Evolutionary conservation across 2,329 filamentous ascomycete genomes (phyloP).

Genomic region (Curvularia sp.): DNA sequence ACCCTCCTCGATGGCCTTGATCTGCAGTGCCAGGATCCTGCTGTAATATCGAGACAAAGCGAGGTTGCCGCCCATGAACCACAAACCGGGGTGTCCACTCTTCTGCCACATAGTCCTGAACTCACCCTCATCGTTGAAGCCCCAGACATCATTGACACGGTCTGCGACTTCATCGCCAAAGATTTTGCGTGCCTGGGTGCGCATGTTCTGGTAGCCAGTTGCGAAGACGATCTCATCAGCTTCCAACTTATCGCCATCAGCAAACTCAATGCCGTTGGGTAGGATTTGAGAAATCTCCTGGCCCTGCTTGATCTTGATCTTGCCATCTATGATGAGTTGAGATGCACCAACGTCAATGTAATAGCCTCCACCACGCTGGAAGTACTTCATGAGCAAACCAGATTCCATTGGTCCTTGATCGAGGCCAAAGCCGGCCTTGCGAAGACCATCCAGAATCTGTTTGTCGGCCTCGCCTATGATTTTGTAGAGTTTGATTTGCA

Average conservation of each 20-base stretch:
- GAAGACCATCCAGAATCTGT: constrained; percentile 52
- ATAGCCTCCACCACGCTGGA: constrained; percentile 55
- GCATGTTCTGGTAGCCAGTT: constrained; percentile 57
- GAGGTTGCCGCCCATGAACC: constrained; percentile 56
- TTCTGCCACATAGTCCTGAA: constrained; percentile 52
- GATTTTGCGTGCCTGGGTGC: constrained; percentile 47
- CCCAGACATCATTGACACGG: constrained; percentile 55
- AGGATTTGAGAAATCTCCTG: constrained; percentile 48
- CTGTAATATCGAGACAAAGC: constrained; percentile 57
- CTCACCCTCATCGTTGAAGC: constrained; percentile 57
- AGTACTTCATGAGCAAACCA: constrained; percentile 50
- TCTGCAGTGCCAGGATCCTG: constrained; percentile 56
- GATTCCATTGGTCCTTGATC: constrained; percentile 41
- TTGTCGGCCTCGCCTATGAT: constrained; percentile 43
- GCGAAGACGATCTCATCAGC: constrained; percentile 58
- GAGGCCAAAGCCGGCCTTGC: constrained; percentile 52
- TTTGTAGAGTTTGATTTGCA: constrained; percentile 36
- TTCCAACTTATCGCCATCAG: constrained; percentile 52
- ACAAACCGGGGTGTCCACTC: constrained; percentile 49
- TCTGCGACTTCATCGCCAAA: constrained; percentile 53
- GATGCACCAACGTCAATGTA: constrained; percentile 58
- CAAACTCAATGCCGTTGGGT: constrained; percentile 52
- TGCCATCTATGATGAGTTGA: constrained; percentile 52
- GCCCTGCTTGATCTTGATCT: constrained; percentile 56
- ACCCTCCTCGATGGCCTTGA: constrained; percentile 52